A percentile compares a stretch with the other conserved stretches of the same genome.
Conservation (phyloP, 768 basidiomycete genomes). For the Boletus patriciae region DNA sequence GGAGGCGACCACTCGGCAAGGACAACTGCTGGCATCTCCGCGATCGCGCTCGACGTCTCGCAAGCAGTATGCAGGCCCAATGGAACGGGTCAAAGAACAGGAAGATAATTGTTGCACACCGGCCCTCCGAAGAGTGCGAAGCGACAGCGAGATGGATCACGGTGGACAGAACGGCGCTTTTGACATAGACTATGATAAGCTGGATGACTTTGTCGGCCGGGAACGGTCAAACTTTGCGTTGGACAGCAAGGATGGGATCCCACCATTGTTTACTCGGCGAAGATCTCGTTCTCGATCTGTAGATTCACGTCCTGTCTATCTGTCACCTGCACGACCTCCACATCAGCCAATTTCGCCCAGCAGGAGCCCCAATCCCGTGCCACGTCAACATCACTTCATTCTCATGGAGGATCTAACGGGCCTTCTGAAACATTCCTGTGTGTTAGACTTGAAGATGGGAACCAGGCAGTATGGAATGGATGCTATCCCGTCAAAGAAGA, state of each 20-base stretch:
- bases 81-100: conserved; percentile 42
- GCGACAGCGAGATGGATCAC: conserved; percentile 50
- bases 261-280: conserved; percentile 33
- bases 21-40: conserved; percentile 17
- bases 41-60: conserved; percentile 19
- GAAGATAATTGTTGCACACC: conserved; percentile 37
- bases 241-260: conserved; percentile 25
- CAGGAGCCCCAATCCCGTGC: conserved; percentile 48
- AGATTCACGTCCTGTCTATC: conserved; percentile 23
- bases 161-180: conserved; percentile 40
- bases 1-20: conserved; percentile 46
- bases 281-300: conserved; percentile 45
- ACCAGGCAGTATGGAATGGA: conserved; percentile 98
- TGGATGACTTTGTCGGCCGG: conserved; percentile 23
- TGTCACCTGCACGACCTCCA: conserved; percentile 29
- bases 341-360: conserved; percentile 36
- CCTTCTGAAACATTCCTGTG: conserved; percentile 85
- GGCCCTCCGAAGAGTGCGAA: conserved; percentile 62
- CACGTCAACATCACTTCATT: conserved; percentile 96
- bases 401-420: conserved; percentile 99
- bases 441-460: conserved; percentile 99
- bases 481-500: conserved; percentile 89
- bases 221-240: conserved; percentile 20
- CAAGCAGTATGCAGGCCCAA: conserved; percentile 24
- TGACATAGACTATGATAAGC: conserved; percentile 42